Evolutionary conservation across 1,139 yeast species (phyloP), one percentile per base, ranked within the genome.

Genomic region (Geotrichum macrosporum): DNA sequence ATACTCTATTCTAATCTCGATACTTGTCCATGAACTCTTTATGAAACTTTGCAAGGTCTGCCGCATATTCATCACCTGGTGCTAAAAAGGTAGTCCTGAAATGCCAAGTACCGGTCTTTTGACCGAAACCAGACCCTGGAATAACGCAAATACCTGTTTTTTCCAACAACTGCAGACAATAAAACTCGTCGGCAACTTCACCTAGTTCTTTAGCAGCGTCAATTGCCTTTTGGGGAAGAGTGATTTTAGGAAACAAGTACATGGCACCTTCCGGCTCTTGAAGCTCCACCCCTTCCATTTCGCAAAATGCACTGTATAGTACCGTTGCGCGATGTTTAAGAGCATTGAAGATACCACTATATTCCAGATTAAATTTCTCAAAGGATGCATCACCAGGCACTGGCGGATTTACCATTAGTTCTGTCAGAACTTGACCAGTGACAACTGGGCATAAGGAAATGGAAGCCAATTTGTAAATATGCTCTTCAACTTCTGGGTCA

Each of bases 101-200:
- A 65, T 92, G 98, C 70, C 75, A 84, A 8, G 96, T 87, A 20
- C 85, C 94, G 44, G 80, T 80, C 41, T 73, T 82, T 69, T 94
- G 98, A 34, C 97, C 97, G 61, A 92, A 94, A 1, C 98, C 98
- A 37, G 88, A 80, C 35, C 98, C 99, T 27, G 98, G 97, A 53
- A 92, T 94, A 47, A 94, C 87, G 68, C 98, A 94, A 53, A 92
- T 88, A 58, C 98, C 99, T n/a, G 98, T 88, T 47, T 68, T 66
- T 57, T 89, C 92, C 55, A 92, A 74, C 52, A 92, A 70, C 57
- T 83, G 81, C 63, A 82, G 74, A 66, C 96, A 88, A 70, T 92
- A 94, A 55, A 84, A 76, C 62, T 85, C 96, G 65, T 94, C 98
- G 32, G 89, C 80, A 6, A 56, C 53, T 41, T 77, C 73, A 22